A percentile compares a stretch with the other conserved stretches of the same genome.
phyloP scores from a whole-genome alignment of 208 protist genomes.

The Phytomonas sp. region DNA sequence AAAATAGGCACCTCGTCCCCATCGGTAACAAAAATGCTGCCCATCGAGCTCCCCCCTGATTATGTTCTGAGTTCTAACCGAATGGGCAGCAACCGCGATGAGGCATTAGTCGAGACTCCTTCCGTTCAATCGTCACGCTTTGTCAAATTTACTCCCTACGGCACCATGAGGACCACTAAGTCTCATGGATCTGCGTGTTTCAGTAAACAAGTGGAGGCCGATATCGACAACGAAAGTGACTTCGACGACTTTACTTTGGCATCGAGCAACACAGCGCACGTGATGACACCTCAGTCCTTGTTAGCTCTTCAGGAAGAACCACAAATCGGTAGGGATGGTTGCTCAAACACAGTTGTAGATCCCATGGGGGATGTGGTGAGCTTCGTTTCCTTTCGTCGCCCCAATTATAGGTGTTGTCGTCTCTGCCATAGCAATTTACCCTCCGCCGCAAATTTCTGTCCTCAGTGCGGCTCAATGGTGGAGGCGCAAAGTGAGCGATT shows the following conservation, averaged over 20 bases:
- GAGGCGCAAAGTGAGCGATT: background rate
- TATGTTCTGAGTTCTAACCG: background rate
- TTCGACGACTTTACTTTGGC: background rate
- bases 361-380: constrained; percentile 3
- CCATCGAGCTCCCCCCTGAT: background rate
- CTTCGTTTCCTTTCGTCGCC: constrained; percentile 20
- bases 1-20: background rate
- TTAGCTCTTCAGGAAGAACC: background rate
- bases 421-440: constrained; percentile 11
- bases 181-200: background rate
- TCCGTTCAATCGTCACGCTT: background rate
- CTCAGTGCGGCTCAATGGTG: constrained; percentile 12
- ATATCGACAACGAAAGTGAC: background rate
- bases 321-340: background rate
- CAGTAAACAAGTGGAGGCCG: background rate
- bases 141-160: background rate
- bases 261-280: background rate
- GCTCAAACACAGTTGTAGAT: background rate
- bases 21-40: background rate
- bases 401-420: constrained; percentile 13
- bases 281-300: background rate
- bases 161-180: background rate
- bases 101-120: background rate
- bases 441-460: constrained; percentile 17
- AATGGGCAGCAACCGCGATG: background rate